Evolutionary conservation across 1,284 basidiomycete genomes (phyloP).

Genomic region (Ceraceosorus bombacis): DNA sequence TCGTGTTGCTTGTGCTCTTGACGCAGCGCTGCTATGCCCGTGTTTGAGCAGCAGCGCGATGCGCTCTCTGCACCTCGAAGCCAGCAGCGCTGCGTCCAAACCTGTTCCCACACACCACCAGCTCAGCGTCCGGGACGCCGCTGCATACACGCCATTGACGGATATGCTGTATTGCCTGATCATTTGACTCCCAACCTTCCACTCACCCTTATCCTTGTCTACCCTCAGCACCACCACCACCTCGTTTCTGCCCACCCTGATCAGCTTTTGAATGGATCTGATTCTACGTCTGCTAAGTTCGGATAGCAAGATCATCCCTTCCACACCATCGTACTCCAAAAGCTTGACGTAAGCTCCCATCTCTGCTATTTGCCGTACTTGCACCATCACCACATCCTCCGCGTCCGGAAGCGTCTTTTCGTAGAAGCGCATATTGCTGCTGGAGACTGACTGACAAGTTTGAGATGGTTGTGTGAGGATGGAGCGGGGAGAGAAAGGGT

Average conservation of each 20-base stretch:
- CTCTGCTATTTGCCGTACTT: slow-evolving; percentile 96
- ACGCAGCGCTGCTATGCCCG: no score
- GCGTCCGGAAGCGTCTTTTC: slow-evolving; percentile 53
- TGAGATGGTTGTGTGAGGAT: no score
- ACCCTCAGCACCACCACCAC: slow-evolving; percentile 97
- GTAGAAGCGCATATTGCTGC: slow-evolving; percentile 44
- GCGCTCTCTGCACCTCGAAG: not conserved
- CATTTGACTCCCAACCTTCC: no score
- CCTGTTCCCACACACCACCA: no score
- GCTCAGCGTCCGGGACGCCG: no score
- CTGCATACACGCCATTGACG: no score
- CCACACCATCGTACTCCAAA: slow-evolving; percentile 96
- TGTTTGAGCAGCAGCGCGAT: not conserved
- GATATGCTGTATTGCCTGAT: no score
- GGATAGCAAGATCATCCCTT: slow-evolving; percentile 97
- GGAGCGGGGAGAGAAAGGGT: no score
- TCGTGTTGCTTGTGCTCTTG: no score
- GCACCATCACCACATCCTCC: slow-evolving; percentile 97
- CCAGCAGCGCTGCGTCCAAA: no score
- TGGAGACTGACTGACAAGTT: no score
- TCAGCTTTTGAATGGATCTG: slow-evolving; percentile 93
- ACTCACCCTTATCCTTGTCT: slow-evolving; percentile 94
- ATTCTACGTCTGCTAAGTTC: slow-evolving; percentile 95
- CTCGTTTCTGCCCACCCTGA: slow-evolving; percentile 94
- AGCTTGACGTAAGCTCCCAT: slow-evolving; percentile 99